Base-by-base conservation (phyloP, 2,329 filamentous ascomycete genomes). In the Aspergillus novofumigatus region DNA sequence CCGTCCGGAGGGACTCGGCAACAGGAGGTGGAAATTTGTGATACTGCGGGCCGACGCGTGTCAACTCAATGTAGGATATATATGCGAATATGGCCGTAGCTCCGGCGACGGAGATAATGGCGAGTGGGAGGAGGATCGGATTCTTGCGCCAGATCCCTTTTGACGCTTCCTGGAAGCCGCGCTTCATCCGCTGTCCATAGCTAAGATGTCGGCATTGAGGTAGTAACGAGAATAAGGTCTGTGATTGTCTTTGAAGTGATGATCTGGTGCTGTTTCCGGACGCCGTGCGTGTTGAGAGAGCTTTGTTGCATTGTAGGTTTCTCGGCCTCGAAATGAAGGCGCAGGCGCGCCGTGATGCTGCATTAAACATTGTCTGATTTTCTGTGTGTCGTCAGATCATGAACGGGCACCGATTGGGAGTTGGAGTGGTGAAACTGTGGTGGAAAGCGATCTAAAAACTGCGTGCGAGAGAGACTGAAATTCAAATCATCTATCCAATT, bases 1-100 rank as follows among this genome's bases (percentile, higher is more conserved):
- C 94, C 63, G 87, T 85, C 32, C 94, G 90, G 49, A 99, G 81
- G 59, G 90, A 86, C 66, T 76, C 71, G 20, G 77, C 72, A 25
- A 80, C 77, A 28, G 73, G 72, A 23, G 72, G 68, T 3, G 78
- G 78, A 58, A 77, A 80, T 14, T 75, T 74, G 32, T 72, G 67
- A 57, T 75, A 76, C 51, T 75, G 70, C 8, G 74, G 75, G 25
- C 71, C 71, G 38, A 77, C 70, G 47, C 74, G 71, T 10, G 67
- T 77, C 58, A 76, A 67, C 64, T 79, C 75, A 52, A 78, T 63
- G 55, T 79, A 80, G 42, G 73, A 69, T 21, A 77, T 63, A 57
- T 78, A 77, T 14, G 70, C 64, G 20, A 79, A 73, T 5, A 73
- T 26, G 1, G 67, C 63, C 8, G 69, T 65, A 6, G 67, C 70